These are phyloP conservation scores for Chamaecyparis obtusa DNA, from an alignment of 75 land plant species.

Conservation along the genomic window DNA sequence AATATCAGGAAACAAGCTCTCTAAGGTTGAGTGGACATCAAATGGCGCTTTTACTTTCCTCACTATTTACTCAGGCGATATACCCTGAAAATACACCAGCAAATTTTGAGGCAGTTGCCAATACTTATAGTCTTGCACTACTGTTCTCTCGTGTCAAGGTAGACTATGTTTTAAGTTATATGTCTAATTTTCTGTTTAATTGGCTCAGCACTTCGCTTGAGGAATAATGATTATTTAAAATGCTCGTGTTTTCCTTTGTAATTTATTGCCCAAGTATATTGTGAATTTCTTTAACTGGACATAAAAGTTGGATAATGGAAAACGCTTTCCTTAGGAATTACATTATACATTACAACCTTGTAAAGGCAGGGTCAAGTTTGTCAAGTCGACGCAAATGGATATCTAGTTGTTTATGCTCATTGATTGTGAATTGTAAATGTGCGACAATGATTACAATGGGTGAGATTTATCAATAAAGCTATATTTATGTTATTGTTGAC, in stretches of 20 bases:
- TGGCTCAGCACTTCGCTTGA: background rate
- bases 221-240: background rate
- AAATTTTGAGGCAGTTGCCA: slow-evolving; percentile 91
- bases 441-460: background rate
- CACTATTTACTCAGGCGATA: slow-evolving; percentile 66
- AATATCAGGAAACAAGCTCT: slow-evolving; percentile 51
- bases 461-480: background rate
- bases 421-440: background rate
- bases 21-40: slow-evolving; percentile 75
- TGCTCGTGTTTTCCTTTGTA: background rate
- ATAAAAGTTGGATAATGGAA: background rate
- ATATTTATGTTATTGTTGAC: background rate
- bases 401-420: background rate
- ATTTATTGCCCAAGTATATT: background rate
- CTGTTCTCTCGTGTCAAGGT: slow-evolving; percentile 83
- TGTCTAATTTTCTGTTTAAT: background rate
- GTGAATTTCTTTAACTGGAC: background rate
- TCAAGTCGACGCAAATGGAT: background rate
- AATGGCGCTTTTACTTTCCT: slow-evolving; percentile 76
- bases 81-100: slow-evolving; percentile 64
- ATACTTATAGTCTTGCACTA: slow-evolving; percentile 68
- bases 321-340: background rate
- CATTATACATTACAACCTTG: background rate
- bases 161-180: background rate
- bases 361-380: background rate